Base-by-base conservation (phyloP, 1,139 yeast species). In the Saccharomycopsis hybrid region DNA sequence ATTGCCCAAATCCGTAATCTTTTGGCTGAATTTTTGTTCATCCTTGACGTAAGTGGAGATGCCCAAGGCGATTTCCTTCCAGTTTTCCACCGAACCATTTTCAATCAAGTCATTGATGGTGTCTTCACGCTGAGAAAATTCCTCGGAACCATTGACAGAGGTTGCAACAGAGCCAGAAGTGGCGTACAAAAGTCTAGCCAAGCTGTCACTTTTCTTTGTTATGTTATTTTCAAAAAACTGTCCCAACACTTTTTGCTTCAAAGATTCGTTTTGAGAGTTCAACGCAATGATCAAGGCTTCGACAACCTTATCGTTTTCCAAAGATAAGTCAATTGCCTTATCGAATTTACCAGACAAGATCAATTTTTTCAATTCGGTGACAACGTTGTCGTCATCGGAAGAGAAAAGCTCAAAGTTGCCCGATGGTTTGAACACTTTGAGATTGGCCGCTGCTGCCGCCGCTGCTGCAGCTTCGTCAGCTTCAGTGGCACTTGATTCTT, bases 251-350 rank as follows among this genome's bases (percentile, higher is more conserved):
- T 79, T 78, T 49, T 74, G 72, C 59, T 85, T 84, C 60, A 82
- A 69, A 24, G 60, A 60, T 5, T 71, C 73, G 25, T 76, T 78
- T n/a, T 81, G 65, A 2, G 85, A 85, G 60, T 82, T 84, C 59
- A 86, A 68, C 0, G 97, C 87, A 54, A 94, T 74, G 42, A 90
- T 71, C 57, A 90, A 75, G 2, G 97, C 97, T 63, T 92, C 97
- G 27, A 77, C 67, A 39, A 88, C 68, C 53, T 77, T 76, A 51
- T 77, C 84, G 46, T 78, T 76, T 47, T 78, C 74, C 54, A 94
- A 70, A 56, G 94, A 82, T 41, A 74, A 62, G 36, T 80, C 74
- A 5, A 88, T 82, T 0, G 97, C 97, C 30, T 74, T 72, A 30
- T 77, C 78, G 52, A 77, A 69, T 52, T 87, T 75, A 53, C 90